These are phyloP conservation scores for Ganoderma lingzhi DNA, from an alignment of 1,284 basidiomycete species.

Conservation along the genomic window DNA sequence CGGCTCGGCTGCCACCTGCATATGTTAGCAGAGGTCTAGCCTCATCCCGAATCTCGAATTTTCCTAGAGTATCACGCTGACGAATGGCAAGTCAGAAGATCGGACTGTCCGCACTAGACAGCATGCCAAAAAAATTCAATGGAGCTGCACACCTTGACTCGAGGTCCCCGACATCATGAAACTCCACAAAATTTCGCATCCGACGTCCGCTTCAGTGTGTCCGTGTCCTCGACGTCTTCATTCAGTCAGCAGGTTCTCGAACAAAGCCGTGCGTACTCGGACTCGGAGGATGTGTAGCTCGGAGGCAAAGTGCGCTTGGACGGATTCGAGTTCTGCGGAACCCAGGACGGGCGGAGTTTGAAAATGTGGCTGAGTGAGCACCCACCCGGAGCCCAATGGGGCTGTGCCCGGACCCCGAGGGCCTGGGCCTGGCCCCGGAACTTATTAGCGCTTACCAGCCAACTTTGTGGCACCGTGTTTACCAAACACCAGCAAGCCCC, in stretches of 20 bases:
- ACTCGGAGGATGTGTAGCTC: neutral
- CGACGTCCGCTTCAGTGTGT: neutral
- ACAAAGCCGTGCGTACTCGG: neutral
- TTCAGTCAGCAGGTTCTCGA: neutral
- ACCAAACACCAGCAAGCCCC: neutral
- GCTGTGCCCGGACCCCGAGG: neutral
- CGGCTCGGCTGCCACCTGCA: neutral
- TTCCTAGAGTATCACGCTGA: neutral
- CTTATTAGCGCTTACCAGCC: neutral
- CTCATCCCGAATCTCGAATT: neutral
- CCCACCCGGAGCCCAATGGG: neutral
- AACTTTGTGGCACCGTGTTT: neutral
- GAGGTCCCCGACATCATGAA: neutral
- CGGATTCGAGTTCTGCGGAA: neutral
- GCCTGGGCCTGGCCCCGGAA: neutral
- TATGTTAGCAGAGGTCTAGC: neutral
- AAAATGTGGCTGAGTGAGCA: conserved; percentile 5
- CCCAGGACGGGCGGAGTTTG: neutral
- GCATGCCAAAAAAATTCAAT: neutral
- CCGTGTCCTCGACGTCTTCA: neutral
- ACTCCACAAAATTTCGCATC: neutral
- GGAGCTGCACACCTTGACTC: conserved; percentile 6
- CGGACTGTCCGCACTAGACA: neutral
- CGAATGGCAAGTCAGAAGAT: neutral
- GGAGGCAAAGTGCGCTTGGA: neutral